These are phyloP conservation scores for Pleurotus giganteus DNA, from an alignment of 768 basidiomycete genomes.

Conservation along the genomic window DNA sequence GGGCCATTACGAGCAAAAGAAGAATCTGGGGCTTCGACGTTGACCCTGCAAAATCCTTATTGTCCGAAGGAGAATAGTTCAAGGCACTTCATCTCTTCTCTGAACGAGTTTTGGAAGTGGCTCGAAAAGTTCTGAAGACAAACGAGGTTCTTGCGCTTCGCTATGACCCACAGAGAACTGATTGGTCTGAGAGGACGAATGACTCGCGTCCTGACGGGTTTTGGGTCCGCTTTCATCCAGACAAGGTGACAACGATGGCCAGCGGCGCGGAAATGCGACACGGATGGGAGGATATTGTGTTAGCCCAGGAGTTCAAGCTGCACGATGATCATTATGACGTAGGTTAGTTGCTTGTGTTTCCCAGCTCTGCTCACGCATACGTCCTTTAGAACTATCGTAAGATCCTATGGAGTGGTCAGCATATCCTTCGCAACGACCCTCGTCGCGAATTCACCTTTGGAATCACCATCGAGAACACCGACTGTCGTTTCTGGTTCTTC, in stretches of 20 bases:
- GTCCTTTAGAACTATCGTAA: neutral
- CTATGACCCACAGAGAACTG: neutral
- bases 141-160: neutral
- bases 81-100: neutral
- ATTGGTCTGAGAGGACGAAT: neutral
- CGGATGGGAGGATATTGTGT: neutral
- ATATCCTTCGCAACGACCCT: constrained; percentile 13
- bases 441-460: constrained; percentile 8
- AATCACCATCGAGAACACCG: constrained; percentile 8
- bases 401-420: constrained; percentile 6
- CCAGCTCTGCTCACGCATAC: no score
- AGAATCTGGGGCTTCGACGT: neutral
- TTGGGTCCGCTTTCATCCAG: neutral
- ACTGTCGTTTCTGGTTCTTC: constrained; percentile 8
- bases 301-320: neutral
- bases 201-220: neutral
- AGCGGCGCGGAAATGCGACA: neutral
- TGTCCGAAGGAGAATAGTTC: neutral
- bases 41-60: neutral
- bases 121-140: neutral
- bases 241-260: neutral
- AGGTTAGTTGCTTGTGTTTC: neutral
- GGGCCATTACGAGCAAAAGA: neutral
- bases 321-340: neutral
- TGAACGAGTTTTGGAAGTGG: neutral